These are phyloP conservation scores for Tephrocybe sp. DNA, from an alignment of 768 basidiomycete genomes.

Conservation along the genomic window DNA sequence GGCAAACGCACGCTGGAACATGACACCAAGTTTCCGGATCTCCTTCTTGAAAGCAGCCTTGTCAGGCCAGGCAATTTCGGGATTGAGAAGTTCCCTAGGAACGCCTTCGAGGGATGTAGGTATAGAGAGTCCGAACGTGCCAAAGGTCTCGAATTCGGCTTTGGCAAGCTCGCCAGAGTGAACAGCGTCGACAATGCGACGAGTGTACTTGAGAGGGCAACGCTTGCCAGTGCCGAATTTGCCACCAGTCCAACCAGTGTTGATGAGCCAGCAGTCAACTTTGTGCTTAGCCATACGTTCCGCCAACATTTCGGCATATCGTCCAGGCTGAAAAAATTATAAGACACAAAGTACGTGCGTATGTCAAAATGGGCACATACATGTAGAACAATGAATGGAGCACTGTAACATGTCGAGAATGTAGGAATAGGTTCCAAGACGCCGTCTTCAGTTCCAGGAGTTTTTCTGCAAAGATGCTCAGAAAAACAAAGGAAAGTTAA, in stretches of 20 bases:
- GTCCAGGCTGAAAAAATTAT: constrained; percentile 58
- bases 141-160: constrained; percentile 84
- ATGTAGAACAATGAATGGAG: constrained; percentile 99
- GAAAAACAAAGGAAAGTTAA: neutral
- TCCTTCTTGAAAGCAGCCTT: constrained; percentile 89
- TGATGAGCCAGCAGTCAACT: constrained; percentile 97
- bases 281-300: constrained; percentile 87
- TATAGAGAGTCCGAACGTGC: constrained; percentile 79
- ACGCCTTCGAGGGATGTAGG: constrained; percentile 84
- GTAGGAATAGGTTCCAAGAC: constrained; percentile 98
- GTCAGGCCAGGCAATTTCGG: constrained; percentile 81
- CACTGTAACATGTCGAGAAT: constrained; percentile 98
- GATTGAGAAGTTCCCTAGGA: constrained; percentile 89
- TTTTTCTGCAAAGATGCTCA: constrained; percentile 60
- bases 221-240: constrained; percentile 91
- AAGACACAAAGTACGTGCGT: neutral
- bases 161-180: constrained; percentile 89
- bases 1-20: constrained; percentile 94
- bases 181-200: constrained; percentile 94
- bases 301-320: constrained; percentile 97
- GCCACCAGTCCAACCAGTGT: constrained; percentile 97
- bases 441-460: constrained; percentile 98
- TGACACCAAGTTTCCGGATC: constrained; percentile 81
- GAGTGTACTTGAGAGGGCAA: constrained; percentile 94
- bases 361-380: too few relatives aligned